phyloP scores from a whole-genome alignment of 768 basidiomycete genomes.

The Psilocybe cubensis region DNA sequence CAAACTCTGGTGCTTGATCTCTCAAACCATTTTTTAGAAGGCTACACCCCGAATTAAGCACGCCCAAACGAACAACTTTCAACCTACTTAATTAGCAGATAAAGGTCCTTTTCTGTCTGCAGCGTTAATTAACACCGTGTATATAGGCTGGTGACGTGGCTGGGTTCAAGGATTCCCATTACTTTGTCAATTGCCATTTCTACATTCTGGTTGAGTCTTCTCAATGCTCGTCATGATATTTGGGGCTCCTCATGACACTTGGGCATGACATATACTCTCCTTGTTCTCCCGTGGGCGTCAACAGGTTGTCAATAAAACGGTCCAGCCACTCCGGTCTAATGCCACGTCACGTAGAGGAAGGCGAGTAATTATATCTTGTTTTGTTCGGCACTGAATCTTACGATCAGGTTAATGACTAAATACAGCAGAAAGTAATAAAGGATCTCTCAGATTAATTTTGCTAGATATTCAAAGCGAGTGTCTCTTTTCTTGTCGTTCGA shows the following conservation, averaged over 20 bases:
- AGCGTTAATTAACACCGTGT: background rate
- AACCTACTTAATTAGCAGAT: background rate
- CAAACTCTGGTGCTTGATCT: background rate
- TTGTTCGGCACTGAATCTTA: background rate
- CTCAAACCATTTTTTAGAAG: background rate
- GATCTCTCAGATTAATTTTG: background rate
- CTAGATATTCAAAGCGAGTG: background rate
- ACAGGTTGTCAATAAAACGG: background rate
- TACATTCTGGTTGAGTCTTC: background rate
- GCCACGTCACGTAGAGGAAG: background rate
- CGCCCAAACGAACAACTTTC: background rate
- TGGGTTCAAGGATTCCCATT: background rate
- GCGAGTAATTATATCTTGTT: background rate
- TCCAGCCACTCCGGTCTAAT: background rate
- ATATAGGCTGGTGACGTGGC: background rate
- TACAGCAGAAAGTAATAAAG: background rate
- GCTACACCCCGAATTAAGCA: background rate
- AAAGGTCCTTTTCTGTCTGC: background rate
- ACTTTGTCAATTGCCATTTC: background rate
- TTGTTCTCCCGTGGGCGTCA: background rate
- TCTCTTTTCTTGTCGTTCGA: background rate
- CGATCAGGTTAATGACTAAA: background rate
- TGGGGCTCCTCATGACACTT: background rate
- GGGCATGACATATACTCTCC: background rate
- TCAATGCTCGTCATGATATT: no score